Percentiles rank a stretch among this genome's conserved stretches.
phyloP scores from a whole-genome alignment of 495 filamentous ascomycete genomes.

The Corynascus novoguineensis region DNA sequence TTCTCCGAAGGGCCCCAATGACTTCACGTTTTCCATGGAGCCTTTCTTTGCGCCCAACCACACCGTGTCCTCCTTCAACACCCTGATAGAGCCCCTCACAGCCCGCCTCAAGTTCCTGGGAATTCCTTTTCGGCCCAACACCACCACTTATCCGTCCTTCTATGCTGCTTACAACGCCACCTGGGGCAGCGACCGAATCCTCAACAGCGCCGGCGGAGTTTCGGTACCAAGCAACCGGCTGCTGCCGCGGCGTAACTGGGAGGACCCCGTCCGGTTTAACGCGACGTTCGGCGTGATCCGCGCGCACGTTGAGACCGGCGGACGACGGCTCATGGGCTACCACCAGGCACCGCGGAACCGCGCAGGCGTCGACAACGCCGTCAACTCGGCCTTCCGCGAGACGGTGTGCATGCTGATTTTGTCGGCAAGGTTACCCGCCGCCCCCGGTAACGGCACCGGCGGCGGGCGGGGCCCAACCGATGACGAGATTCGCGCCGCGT shows the following conservation, averaged over 20 bases:
- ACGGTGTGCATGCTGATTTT: conserved; percentile 39
- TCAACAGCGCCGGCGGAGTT: not conserved
- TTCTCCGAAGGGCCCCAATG: conserved; percentile 26
- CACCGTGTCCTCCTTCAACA: conserved; percentile 24
- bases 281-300: conserved; percentile 44
- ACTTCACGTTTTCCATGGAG: conserved; percentile 31
- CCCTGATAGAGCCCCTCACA: conserved; percentile 43
- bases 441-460: no score
- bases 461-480: not conserved
- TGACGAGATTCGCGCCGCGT: not conserved
- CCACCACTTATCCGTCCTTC: conserved; percentile 7
- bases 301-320: conserved; percentile 43
- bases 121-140: conserved; percentile 28
- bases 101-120: conserved; percentile 29
- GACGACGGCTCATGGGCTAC: conserved; percentile 26
- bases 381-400: conserved; percentile 52
- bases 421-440: conserved; percentile 20
- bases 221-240: conserved; percentile 29
- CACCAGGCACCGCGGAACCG: not conserved
- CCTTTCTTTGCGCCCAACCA: conserved; percentile 28
- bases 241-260: conserved; percentile 48
- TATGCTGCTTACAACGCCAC: conserved; percentile 20
- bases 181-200: not conserved
- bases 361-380: conserved; percentile 38
- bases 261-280: conserved; percentile 37